A percentile compares a stretch with the other conserved stretches of the same genome.
Conservation (phyloP, 257 asterid species). For the Penstemon davidsonii region DNA sequence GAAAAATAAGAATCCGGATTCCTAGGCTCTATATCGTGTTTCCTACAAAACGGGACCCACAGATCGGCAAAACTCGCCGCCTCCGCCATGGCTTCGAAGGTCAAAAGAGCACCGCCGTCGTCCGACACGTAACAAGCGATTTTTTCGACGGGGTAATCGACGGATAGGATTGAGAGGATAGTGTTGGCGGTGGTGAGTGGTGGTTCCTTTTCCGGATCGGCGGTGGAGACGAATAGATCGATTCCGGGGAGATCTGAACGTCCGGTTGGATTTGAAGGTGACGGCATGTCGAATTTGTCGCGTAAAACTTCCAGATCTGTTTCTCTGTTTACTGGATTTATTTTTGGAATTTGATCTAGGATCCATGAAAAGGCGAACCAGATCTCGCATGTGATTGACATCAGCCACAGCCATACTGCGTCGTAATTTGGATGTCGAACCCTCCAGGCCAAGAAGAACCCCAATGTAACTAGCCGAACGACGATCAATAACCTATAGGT, state of each 20-base stretch:
- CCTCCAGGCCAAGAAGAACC: constrained; percentile 61
- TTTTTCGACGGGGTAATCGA: constrained; percentile 61
- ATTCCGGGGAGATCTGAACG: constrained; percentile 61
- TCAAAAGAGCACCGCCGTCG: constrained; percentile 69
- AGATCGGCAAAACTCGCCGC: constrained; percentile 64
- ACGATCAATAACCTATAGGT: constrained; percentile 38
- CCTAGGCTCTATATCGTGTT: constrained; percentile 61
- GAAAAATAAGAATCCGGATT: constrained; percentile 56
- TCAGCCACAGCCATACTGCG: constrained; percentile 62
- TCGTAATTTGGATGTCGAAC: constrained; percentile 53
- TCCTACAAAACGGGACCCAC: constrained; percentile 68
- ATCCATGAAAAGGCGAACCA: constrained; percentile 78
- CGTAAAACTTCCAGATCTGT: constrained; percentile 37
- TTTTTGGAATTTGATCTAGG: constrained; percentile 58
- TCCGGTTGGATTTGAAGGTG: constrained; percentile 54
- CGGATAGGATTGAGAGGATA: constrained; percentile 55
- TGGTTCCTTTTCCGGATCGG: constrained; percentile 72
- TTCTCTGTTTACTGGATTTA: constrained; percentile 43
- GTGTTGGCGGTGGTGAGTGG: constrained; percentile 62
- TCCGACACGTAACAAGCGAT: constrained; percentile 59
- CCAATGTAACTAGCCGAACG: constrained; percentile 36
- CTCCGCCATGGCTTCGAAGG: constrained; percentile 71
- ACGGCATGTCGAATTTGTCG: constrained; percentile 54
- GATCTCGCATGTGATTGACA: constrained; percentile 55
- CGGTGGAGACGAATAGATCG: constrained; percentile 60